Base-by-base conservation (phyloP, 106 monocot species). In the Agapanthus africanus region DNA sequence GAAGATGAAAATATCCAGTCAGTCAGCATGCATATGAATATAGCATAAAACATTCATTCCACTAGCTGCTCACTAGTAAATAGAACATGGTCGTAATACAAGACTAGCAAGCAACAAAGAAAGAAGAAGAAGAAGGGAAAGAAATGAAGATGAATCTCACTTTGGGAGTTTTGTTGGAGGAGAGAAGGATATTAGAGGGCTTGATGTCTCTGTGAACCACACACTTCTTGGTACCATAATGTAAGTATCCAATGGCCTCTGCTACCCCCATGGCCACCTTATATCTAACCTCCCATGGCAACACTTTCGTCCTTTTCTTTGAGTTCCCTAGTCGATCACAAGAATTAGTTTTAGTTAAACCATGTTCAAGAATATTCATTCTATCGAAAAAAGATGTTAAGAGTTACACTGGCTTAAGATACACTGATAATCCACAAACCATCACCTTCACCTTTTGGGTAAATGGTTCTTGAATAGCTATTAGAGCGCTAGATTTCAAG, bases 161-260 rank as follows among this genome's bases (percentile, higher is more conserved):
- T 71, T 78, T 90, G 44, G 93, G 86, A 9, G 36, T 74, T 57
- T 73, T 80, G 23, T 81, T 82, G 39, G 90, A 80, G 6, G 90
- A 82, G 27, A 93, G 83, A 49, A 93, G 87, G 69, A 90, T 87
- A 74, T 93, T 93, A 22, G 93, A 84, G 19, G 93, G 84, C 80
- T 93, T 93, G 68, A 93, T 87, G 59, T 93, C 93, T 78, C 93
- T 87, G 63, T 93, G 93, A 19, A 93, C 63, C 2, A 93, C 69
- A 70, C 93, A 93, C 73, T 77, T 93, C 31, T 76, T 83, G 11
- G 82, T 82, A 66, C 84, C 82, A 41, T 62, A 79, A 40, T 93
- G 93, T 21, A 93, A 56, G 69, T 90, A 90, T 69, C 84, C 87
- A 40, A 93, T 70, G 2, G 93, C 90, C 35, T 69, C 79, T 8